A percentile compares a stretch with the other conserved stretches of the same genome.
Evolutionary conservation across 345 rosid species (phyloP).

Genomic region (Camelina laxa): DNA sequence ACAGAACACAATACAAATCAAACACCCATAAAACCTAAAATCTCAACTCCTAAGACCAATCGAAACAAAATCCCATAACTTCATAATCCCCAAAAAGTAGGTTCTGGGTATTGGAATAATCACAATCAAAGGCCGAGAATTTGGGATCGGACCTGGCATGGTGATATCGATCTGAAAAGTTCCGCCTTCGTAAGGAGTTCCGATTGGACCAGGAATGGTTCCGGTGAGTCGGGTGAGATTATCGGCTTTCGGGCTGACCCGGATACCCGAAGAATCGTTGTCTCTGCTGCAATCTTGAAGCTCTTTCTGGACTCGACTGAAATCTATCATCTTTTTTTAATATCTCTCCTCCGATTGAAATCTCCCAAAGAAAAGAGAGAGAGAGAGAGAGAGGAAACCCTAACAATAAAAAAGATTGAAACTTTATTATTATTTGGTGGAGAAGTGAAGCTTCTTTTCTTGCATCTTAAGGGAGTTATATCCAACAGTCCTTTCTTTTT

Average conservation of each 20-base stretch:
- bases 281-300: constrained; percentile 86
- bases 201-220: constrained; percentile 82
- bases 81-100: constrained; percentile 3
- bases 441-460: constrained; percentile 21
- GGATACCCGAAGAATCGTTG: constrained; percentile 72
- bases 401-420: not conserved
- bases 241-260: constrained; percentile 74
- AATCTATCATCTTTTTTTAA: constrained; percentile 64
- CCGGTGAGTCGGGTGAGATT: constrained; percentile 74
- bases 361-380: not conserved
- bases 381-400: not conserved
- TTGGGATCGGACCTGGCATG: constrained; percentile 56
- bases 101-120: not conserved
- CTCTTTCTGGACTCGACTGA: constrained; percentile 88
- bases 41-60: not conserved
- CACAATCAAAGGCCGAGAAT: not conserved
- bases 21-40: constrained; percentile 11
- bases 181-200: constrained; percentile 96
- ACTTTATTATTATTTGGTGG: not conserved
- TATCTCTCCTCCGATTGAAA: constrained; percentile 7
- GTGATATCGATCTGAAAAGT: constrained; percentile 84
- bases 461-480: constrained; percentile 29
- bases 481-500: not conserved
- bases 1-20: not conserved
- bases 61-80: constrained; percentile 33